phyloP scores from a whole-genome alignment of 2,329 filamentous ascomycete genomes.

The Emmonsiellopsis sp. region DNA sequence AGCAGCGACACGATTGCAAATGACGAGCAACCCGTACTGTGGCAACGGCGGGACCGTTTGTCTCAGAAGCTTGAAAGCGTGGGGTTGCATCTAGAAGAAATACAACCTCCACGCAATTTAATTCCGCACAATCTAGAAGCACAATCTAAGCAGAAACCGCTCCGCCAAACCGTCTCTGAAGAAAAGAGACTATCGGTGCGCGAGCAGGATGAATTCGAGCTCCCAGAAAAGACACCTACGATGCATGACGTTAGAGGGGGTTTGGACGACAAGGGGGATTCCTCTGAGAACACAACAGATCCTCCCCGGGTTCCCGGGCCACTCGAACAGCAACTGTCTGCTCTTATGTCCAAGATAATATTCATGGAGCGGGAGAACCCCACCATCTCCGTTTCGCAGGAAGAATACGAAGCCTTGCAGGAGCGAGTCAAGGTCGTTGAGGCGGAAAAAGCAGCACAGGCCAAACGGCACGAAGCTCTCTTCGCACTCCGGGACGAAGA shows the following conservation, averaged over 20 bases:
- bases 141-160: background rate
- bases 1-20: slow-evolving; percentile 16
- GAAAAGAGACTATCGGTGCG: background rate
- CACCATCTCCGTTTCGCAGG: slow-evolving; percentile 22
- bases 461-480: slow-evolving; percentile 31
- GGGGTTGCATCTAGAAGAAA: background rate
- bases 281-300: background rate
- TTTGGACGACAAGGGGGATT: background rate
- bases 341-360: slow-evolving; percentile 7
- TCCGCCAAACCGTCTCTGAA: slow-evolving; percentile 2
- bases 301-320: slow-evolving; percentile 1
- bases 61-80: slow-evolving; percentile 1
- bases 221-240: slow-evolving; percentile 4
- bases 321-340: slow-evolving; percentile 5
- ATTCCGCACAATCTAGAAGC: background rate
- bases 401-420: slow-evolving; percentile 27
- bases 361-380: slow-evolving; percentile 8
- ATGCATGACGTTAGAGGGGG: background rate
- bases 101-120: background rate
- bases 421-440: slow-evolving; percentile 25
- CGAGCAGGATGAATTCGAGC: background rate
- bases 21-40: background rate
- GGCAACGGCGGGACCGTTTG: slow-evolving; percentile 5
- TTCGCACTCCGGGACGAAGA: slow-evolving; percentile 35
- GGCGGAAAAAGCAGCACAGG: slow-evolving; percentile 27